phyloP scores from a whole-genome alignment of 2,329 filamentous ascomycete species.

The Botryosphaeria dothidea region DNA sequence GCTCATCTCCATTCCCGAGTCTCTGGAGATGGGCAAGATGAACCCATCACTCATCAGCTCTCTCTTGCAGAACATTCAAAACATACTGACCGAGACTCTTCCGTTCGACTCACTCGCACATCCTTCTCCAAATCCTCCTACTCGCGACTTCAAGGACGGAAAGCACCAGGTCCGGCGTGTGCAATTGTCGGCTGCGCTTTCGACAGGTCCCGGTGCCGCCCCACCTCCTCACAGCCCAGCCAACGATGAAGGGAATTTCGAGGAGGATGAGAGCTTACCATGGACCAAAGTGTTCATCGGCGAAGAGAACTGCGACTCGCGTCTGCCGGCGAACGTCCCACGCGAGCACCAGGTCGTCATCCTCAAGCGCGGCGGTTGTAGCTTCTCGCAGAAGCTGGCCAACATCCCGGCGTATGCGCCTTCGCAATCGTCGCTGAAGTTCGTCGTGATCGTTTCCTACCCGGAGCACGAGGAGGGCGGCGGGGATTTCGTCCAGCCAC shows the following conservation, averaged over 20 bases:
- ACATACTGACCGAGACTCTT: constrained; percentile 30
- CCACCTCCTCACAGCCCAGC: constrained; percentile 64
- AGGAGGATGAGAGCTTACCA: constrained; percentile 50
- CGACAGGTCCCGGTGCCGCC: constrained; percentile 64
- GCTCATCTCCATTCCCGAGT: constrained; percentile 24
- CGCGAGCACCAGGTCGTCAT: constrained; percentile 73
- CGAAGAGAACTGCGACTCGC: constrained; percentile 64
- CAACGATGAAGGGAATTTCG: constrained; percentile 31
- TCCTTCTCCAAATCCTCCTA: constrained; percentile 19
- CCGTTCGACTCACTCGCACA: constrained; percentile 17
- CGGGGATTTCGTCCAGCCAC: constrained; percentile 59
- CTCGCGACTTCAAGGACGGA: constrained; percentile 20
- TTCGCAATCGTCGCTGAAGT: constrained; percentile 63
- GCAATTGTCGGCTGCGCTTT: constrained; percentile 48
- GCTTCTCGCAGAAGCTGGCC: constrained; percentile 77
- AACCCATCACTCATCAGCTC: constrained; percentile 34
- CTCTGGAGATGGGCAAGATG: constrained; percentile 28
- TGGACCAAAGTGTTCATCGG: constrained; percentile 73
- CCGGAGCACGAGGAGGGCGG: constrained; percentile 46
- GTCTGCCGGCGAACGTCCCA: constrained; percentile 54
- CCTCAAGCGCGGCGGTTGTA: constrained; percentile 79
- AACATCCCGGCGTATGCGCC: constrained; percentile 81
- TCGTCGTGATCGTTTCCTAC: constrained; percentile 76
- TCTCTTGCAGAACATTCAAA: constrained; percentile 38
- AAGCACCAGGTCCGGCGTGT: constrained; percentile 31